phyloP scores from a whole-genome alignment of 2,329 filamentous ascomycete genomes.

The Chrysoporthe austroafricana region DNA sequence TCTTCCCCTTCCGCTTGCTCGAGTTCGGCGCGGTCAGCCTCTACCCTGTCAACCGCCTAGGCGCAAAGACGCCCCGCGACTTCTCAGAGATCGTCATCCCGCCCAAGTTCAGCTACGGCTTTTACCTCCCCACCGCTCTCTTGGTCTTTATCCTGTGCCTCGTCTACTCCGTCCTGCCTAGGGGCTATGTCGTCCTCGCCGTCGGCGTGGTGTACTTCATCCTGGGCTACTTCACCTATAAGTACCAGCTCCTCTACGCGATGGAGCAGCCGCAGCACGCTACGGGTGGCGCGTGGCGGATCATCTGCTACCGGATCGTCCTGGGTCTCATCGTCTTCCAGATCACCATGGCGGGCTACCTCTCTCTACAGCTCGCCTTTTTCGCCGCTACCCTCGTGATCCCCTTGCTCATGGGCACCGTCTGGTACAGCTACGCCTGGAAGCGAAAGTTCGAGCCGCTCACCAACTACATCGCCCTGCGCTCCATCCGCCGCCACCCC shows the following conservation, averaged over 20 bases:
- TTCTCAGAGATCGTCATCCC: conserved; percentile 81
- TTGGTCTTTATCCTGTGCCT: conserved; percentile 94
- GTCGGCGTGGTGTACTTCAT: conserved; percentile 83
- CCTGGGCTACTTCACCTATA: conserved; percentile 87
- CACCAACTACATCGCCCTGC: conserved; percentile 88
- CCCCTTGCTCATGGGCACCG: conserved; percentile 76
- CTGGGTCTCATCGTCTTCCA: conserved; percentile 88
- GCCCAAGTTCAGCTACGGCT: conserved; percentile 91
- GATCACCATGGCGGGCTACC: conserved; percentile 83
- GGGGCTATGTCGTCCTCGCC: conserved; percentile 79
- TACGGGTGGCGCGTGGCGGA: conserved; percentile 91
- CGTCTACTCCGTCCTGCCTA: conserved; percentile 85
- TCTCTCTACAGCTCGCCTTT: conserved; percentile 76
- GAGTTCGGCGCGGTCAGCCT: conserved; percentile 85
- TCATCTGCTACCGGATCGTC: conserved; percentile 92
- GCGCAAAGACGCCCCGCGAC: conserved; percentile 86
- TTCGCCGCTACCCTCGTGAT: conserved; percentile 72
- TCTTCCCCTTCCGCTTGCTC: conserved; percentile 89
- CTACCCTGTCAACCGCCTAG: conserved; percentile 78
- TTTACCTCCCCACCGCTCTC: conserved; percentile 90
- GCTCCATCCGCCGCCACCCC: conserved; percentile 69
- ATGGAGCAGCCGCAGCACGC: conserved; percentile 98
- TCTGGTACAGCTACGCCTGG: conserved; percentile 91
- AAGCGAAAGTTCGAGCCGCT: conserved; percentile 81
- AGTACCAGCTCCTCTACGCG: conserved; percentile 95